Base-by-base conservation (phyloP, 1,284 basidiomycete species). In the Moniliella sp. region DNA sequence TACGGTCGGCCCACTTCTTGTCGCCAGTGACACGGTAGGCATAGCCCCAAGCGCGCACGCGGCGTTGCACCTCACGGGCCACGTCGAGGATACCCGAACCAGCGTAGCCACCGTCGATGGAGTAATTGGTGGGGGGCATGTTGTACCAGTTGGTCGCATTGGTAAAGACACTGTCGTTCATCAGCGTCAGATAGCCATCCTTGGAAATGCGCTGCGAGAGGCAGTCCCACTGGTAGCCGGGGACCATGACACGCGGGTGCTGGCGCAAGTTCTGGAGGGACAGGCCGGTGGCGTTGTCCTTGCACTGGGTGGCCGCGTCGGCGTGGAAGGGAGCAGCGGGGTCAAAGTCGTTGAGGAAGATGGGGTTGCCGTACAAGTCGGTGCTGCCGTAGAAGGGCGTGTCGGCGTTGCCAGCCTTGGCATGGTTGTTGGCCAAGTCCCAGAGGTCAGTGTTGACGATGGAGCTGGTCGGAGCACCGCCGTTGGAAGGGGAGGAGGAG, bases 11-110 rank as follows among this genome's bases (percentile, higher is more conserved):
- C 75, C 78, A 84, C 75, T 70, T 73, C 15, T 78, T 80, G 61
- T 94, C 76, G 43, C 82, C 80, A 31, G 82, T 78, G 69, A 93
- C 73, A 36, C 74, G 74, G 62, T 78, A 94, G 15, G 70, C 83
- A 57, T 94, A 99, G 1, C 75, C 73, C 52, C 81, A 91, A 21
- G 81, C 78, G 66, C 94, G 94, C 62, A 94, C 66, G 39, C 80
- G 71, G 64, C 75, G 68, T 64, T 97, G 94, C 51, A 91, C 69
- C 59, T 78, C 72, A 47, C 91, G 76, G 16, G 83, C 75, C 45
- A 76, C 74, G 59, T 99, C 91, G 33, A 99, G 70, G 21, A 94
- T 83, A 63, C 91, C 91, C 39, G 79, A 88, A 19, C 67, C 66
- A 2, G 30, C 28, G 29, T 45, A 39, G 11, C 48, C 49, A 27